Evolutionary conservation across 2,329 filamentous ascomycete species (phyloP).

Genomic region (Pyrenophora teres): DNA sequence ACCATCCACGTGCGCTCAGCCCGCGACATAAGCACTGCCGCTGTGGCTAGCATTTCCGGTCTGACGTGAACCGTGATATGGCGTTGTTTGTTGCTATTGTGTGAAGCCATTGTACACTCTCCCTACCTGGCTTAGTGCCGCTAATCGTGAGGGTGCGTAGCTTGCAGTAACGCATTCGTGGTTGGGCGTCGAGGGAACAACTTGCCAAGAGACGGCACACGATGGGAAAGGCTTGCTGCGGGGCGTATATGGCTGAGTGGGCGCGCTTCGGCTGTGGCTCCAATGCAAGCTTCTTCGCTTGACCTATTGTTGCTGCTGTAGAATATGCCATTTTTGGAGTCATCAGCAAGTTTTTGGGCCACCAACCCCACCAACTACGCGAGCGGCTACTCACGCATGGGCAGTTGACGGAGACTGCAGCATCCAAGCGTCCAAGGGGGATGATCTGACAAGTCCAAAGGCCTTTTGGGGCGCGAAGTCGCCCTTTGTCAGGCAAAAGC

Average conservation of each 20-base stretch:
- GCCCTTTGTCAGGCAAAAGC: no score
- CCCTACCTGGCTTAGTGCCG: slow-evolving; percentile 19
- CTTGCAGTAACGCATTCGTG: neutral
- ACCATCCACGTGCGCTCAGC: slow-evolving; percentile 28
- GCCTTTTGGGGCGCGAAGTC: no score
- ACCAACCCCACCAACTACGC: neutral
- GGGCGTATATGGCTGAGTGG: slow-evolving; percentile 4
- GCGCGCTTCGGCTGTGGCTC: slow-evolving; percentile 12
- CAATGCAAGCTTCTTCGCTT: slow-evolving; percentile 5
- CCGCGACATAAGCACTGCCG: slow-evolving; percentile 9
- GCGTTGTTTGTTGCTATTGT: slow-evolving; percentile 5
- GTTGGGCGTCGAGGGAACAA: neutral
- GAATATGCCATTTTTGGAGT: slow-evolving; percentile 1
- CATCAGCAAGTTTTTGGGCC: neutral
- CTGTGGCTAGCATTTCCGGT: slow-evolving; percentile 15
- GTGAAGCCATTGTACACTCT: neutral
- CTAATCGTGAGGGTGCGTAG: slow-evolving; percentile 14
- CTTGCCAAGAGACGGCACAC: slow-evolving; percentile 12
- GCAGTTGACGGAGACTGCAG: neutral
- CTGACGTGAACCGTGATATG: slow-evolving; percentile 24
- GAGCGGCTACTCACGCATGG: neutral
- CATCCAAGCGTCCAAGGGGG: no score
- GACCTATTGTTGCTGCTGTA: neutral
- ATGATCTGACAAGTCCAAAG: no score
- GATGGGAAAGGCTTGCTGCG: slow-evolving; percentile 6